A percentile compares a stretch with the other conserved stretches of the same genome.
Evolutionary conservation across 2,329 filamentous ascomycete species (phyloP).

Genomic region (Hypoxylon sp.): DNA sequence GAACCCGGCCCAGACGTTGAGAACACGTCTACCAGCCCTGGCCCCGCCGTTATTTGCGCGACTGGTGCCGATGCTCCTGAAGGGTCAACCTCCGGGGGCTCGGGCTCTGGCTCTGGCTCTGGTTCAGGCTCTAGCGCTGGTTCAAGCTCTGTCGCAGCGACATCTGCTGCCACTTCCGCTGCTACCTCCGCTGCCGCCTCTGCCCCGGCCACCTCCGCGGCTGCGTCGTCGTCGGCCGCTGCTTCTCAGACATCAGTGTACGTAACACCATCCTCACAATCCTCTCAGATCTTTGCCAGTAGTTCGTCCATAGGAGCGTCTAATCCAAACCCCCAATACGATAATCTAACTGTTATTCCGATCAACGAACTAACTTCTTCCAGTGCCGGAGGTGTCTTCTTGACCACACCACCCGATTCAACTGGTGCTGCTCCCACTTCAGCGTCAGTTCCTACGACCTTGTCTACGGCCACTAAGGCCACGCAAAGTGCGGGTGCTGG

Average conservation of each 20-base stretch:
- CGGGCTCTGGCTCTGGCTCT: slow-evolving; percentile 47
- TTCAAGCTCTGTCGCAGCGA: slow-evolving; percentile 39
- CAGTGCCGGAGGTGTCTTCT: slow-evolving; percentile 62
- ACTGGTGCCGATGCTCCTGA: slow-evolving; percentile 45
- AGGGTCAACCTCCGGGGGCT: slow-evolving; percentile 53
- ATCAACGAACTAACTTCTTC: slow-evolving; percentile 48
- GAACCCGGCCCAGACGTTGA: slow-evolving; percentile 72
- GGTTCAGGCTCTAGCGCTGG: slow-evolving; percentile 50
- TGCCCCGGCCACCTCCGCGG: slow-evolving; percentile 39
- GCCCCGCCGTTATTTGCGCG: slow-evolving; percentile 55
- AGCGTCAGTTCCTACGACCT: slow-evolving; percentile 41
- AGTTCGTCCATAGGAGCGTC: slow-evolving; percentile 9
- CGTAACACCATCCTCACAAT: slow-evolving; percentile 34
- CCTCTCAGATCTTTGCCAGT: slow-evolving; percentile 5
- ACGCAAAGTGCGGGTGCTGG: slow-evolving; percentile 24
- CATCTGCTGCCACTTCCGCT: slow-evolving; percentile 38
- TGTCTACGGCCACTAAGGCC: slow-evolving; percentile 43
- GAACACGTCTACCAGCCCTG: slow-evolving; percentile 56
- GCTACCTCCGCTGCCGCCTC: slow-evolving; percentile 30
- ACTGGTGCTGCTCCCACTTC: slow-evolving; percentile 42
- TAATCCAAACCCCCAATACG: slow-evolving; percentile 3
- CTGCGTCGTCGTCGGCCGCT: slow-evolving; percentile 42
- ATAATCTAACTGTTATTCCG: slow-evolving; percentile 45
- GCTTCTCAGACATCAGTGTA: slow-evolving; percentile 43
- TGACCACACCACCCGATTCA: slow-evolving; percentile 54